phyloP scores from a whole-genome alignment of 73 alveolate genomes.

The Paramecium sexaurelia region DNA sequence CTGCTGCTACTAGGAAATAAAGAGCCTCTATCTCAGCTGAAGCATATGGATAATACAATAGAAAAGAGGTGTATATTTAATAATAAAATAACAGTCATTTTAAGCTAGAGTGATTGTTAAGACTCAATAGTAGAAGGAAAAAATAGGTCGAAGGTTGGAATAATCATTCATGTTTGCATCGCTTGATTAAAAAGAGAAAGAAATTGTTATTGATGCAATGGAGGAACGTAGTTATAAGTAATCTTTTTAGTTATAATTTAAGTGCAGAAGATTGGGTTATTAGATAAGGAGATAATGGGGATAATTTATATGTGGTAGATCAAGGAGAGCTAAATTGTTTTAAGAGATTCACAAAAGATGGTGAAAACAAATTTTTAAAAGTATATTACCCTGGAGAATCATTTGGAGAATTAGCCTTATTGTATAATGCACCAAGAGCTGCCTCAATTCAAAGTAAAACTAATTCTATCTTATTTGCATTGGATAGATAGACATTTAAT shows the following conservation, averaged over 20 bases:
- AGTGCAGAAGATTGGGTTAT: slow-evolving; percentile 85
- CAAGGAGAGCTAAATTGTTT: slow-evolving; percentile 87
- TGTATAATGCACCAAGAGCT: slow-evolving; percentile 93
- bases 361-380: slow-evolving; percentile 73
- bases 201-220: slow-evolving; percentile 92
- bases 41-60: slow-evolving; percentile 93
- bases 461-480: slow-evolving; percentile 76
- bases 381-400: slow-evolving; percentile 87
- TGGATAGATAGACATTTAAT: slow-evolving; percentile 93
- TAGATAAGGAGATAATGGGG: slow-evolving; percentile 98
- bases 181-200: slow-evolving; percentile 88
- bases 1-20: slow-evolving; percentile 48
- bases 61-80: slow-evolving; percentile 73
- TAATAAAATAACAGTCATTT: slow-evolving; percentile 49
- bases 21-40: slow-evolving; percentile 94
- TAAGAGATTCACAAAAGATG: slow-evolving; percentile 76
- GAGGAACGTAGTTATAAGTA: slow-evolving; percentile 79
- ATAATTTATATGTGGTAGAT: slow-evolving; percentile 93
- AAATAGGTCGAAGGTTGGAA: slow-evolving; percentile 82
- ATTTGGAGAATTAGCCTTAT: slow-evolving; percentile 94
- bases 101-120: slow-evolving; percentile 88
- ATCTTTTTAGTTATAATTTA: neutral
- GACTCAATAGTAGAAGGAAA: slow-evolving; percentile 78
- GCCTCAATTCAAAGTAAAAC: slow-evolving; percentile 79
- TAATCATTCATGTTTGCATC: slow-evolving; percentile 90